Evolutionary conservation across 2,329 filamentous ascomycete genomes (phyloP), one percentile per base, ranked within the genome.

Genomic region (Diaporthe citri): DNA sequence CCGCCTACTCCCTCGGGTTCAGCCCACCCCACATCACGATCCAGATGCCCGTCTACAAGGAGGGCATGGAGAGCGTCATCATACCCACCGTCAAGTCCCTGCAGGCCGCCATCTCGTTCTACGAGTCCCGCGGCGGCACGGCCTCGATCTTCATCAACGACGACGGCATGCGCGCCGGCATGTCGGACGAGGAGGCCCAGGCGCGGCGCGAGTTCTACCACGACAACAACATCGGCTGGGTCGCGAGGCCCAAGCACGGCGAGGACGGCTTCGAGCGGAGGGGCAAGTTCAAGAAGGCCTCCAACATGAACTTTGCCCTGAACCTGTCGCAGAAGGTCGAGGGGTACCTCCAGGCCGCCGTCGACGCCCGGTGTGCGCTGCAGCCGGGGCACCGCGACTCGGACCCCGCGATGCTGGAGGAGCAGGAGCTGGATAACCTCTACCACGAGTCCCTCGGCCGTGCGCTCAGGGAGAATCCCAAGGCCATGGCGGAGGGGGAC

Each of bases 251-350:
- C 8, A 82, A 82, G 67, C 85, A 88, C 75, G 86, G 86, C 72
- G 83, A 85, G 34, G 81, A 86, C 56, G 85, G 84, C 25, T 91
- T 90, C 78, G 76, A 88, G 25, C 86, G 90, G 52, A 86, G 85
- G 52, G 92, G 92, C 72, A 93, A 93, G 80, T 93, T 93, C 85
- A 93, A 93, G 85, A 93, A 93, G 83, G 91, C 92, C 1, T 93
- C 91, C 39, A 94, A 94, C 84, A 94, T 94, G 92, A 94, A 94
- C 82, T 94, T 91, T 79, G 92, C 88, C 4, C 85, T 94, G 74
- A 88, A 88, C 78, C 83, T 93, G 70, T 91, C 89, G 48, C 88
- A 90, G 79, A 87, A 89, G 74, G 88, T 93, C 3, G 93, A 94
- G 81, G 88, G 89, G 15, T 89, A 89, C 75, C 84, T 94, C 51